These are phyloP conservation scores for Insectozyma bohioensis DNA, from an alignment of 1,139 yeast species.

Conservation along the genomic window DNA sequence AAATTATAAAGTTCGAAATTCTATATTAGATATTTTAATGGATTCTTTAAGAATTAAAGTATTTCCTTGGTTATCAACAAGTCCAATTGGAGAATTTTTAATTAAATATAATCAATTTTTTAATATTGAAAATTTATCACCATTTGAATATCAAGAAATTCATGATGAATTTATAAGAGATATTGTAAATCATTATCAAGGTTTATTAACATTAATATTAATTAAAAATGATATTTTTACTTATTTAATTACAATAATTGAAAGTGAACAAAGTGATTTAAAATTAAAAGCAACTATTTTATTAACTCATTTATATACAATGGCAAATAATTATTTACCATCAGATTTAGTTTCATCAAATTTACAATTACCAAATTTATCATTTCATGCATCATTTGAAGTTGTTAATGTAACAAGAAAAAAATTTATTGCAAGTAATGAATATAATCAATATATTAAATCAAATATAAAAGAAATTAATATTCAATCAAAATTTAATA, in stretches of 20 bases:
- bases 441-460: conserved; percentile 23
- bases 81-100: conserved; percentile 35
- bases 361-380: conserved; percentile 17
- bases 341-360: conserved; percentile 22
- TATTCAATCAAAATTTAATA: conserved; percentile 47
- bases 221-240: conserved; percentile 57
- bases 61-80: conserved; percentile 54
- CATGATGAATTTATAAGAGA: conserved; percentile 18
- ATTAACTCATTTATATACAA: conserved; percentile 58
- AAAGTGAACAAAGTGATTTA: conserved; percentile 32
- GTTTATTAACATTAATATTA: conserved; percentile 54
- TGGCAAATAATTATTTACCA: conserved; percentile 58
- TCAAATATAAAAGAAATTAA: conserved; percentile 39
- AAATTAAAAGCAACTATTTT: conserved; percentile 63
- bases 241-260: conserved; percentile 48
- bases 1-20: conserved; percentile 54
- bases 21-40: conserved; percentile 67
- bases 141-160: conserved; percentile 10
- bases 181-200: conserved; percentile 58
- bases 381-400: conserved; percentile 14
- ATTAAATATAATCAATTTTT: conserved; percentile 10
- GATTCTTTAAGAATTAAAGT: conserved; percentile 64
- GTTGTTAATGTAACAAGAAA: conserved; percentile 24
- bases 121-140: conserved; percentile 2
- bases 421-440: conserved; percentile 16